A percentile compares a stretch with the other conserved stretches of the same genome.
Conservation (phyloP, 805 yeast genomes). For the Candida hungchunana region DNA sequence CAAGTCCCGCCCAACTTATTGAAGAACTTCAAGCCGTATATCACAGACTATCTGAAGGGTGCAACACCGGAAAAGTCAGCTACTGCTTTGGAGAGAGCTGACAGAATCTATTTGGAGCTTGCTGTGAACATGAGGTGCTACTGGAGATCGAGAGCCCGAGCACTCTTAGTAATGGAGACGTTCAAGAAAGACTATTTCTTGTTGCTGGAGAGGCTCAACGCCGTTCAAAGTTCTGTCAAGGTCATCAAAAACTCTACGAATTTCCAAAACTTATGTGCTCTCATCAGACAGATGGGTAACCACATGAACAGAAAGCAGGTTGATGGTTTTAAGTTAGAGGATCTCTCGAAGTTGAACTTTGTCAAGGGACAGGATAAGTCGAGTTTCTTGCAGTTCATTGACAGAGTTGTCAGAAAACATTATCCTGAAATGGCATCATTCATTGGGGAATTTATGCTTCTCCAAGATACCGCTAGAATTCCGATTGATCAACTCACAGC, state of each 20-base stretch:
- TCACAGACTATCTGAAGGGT: slow-evolving; percentile 52
- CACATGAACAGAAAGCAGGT: slow-evolving; percentile 98
- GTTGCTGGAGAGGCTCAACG: slow-evolving; percentile 58
- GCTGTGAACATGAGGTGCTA: slow-evolving; percentile 81
- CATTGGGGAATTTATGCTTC: slow-evolving; percentile 57
- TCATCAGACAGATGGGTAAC: slow-evolving; percentile 89
- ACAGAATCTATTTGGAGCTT: slow-evolving; percentile 75
- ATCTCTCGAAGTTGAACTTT: slow-evolving; percentile 85
- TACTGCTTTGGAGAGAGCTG: slow-evolving; percentile 77
- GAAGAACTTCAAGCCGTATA: slow-evolving; percentile 74
- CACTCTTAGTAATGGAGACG: slow-evolving; percentile 62
- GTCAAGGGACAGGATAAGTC: slow-evolving; percentile 86
- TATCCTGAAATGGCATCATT: slow-evolving; percentile 78
- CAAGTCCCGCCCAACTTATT: slow-evolving; percentile 71
- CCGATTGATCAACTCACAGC: slow-evolving; percentile 76
- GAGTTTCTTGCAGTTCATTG: slow-evolving; percentile 89
- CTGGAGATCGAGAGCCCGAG: slow-evolving; percentile 91
- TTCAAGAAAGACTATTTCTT: slow-evolving; percentile 79
- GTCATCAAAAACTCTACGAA: slow-evolving; percentile 62
- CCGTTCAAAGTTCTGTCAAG: slow-evolving; percentile 69
- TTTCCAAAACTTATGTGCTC: slow-evolving; percentile 69
- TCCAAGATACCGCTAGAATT: slow-evolving; percentile 57
- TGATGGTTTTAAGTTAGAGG: slow-evolving; percentile 82
- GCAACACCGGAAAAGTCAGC: slow-evolving; percentile 62
- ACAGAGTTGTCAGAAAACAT: slow-evolving; percentile 75